Evolutionary conservation across 2,329 filamentous ascomycete species (phyloP), one percentile per base, ranked within the genome.

Genomic region (Pseudovirgaria hyperparasitica): DNA sequence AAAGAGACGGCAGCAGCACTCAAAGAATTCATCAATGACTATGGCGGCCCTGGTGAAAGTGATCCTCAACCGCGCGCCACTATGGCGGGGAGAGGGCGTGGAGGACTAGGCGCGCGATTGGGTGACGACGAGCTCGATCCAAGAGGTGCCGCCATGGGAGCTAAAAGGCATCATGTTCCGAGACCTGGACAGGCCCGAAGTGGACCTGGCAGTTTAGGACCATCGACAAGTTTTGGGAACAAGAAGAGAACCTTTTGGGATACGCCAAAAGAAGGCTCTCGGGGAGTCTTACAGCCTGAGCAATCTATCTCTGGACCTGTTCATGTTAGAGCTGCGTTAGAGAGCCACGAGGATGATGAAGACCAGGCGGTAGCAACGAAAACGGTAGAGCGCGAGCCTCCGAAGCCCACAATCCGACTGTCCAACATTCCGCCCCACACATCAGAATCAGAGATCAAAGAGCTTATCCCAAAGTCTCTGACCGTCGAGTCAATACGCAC

Each of bases 1-100:
- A 82, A 78, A 39, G 86, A 93, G 57, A 92, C 82, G 5, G 82
- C 80, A 13, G 84, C 82, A 14, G 82, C 85, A 1, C 81, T 86
- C 52, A 74, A 84, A 41, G 82, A 87, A 38, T 93, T 93, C 40
- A 72, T 90, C 30, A 87, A 87, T 54, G 84, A 69, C 29, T 81
- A 74, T 15, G 62, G 66, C 21, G 71, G 65, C 19, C 67, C 69
- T 32, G 48, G 56, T 14, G 45, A 42, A 19, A 33, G 36, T 24
- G 29, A 30, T 16, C n/a, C 12, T 20, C 28, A 30, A 32, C 27
- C 33, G 40, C 22, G 36, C 34, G 18, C 34, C 37, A 17, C 15
- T 16, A 9, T 13, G 16, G 22, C 18, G 9, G 16, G 14, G 22
- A 17, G 13, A 14, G 40, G 42, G 12, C 28, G 36, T 18, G 31